These are phyloP conservation scores for Aspergillus niger DNA, from an alignment of 2,329 filamentous ascomycete species.

Conservation along the genomic window DNA sequence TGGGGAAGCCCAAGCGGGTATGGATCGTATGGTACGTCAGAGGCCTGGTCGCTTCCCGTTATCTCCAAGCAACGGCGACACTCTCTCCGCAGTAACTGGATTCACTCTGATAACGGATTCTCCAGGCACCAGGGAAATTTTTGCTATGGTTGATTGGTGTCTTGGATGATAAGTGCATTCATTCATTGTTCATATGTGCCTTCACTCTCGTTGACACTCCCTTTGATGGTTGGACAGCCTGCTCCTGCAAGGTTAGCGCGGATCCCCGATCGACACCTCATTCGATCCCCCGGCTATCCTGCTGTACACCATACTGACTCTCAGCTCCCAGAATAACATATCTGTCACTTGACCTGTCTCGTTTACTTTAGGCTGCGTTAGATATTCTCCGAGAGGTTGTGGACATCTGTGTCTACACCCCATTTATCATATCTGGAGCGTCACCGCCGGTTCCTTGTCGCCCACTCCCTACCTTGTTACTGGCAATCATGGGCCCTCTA, in stretches of 20 bases:
- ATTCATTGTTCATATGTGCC: background rate
- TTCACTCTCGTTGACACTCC: background rate
- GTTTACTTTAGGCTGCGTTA: background rate
- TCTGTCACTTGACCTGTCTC: background rate
- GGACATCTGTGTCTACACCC: background rate
- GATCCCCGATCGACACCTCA: constrained; percentile 4
- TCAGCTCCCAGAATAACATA: background rate
- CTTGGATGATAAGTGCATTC: background rate
- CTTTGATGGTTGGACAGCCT: background rate
- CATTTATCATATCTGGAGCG: background rate
- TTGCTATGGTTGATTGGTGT: background rate
- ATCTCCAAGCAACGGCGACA: constrained; percentile 14
- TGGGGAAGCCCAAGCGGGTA: constrained; percentile 18
- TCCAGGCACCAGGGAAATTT: background rate
- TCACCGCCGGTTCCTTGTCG: background rate
- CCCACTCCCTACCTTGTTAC: background rate
- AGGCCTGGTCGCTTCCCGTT: constrained; percentile 21
- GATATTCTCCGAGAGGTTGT: background rate
- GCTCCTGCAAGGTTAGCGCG: constrained; percentile 7
- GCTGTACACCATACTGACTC: background rate
- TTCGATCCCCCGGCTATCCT: background rate
- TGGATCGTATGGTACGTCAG: constrained; percentile 30
- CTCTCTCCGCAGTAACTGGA: background rate
- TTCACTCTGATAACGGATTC: background rate
- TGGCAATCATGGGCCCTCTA: constrained; percentile 66